Conservation (phyloP, 768 basidiomycete species). For the Termitomyces sp. region DNA sequence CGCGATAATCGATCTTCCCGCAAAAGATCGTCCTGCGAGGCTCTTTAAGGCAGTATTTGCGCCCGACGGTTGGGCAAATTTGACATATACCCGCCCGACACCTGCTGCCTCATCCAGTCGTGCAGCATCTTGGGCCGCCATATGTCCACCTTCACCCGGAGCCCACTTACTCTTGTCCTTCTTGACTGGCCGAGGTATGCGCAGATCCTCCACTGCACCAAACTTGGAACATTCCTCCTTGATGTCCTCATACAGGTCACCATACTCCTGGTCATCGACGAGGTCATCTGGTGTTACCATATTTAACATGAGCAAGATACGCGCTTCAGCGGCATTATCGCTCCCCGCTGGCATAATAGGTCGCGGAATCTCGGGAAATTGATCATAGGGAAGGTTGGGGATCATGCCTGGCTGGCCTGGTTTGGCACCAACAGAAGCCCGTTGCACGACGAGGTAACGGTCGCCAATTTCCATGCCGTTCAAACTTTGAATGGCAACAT, state of each 20-base stretch:
- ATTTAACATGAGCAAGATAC: constrained; percentile 95
- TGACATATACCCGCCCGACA: constrained; percentile 94
- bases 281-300: constrained; percentile 97
- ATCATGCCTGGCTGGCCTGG: constrained; percentile 59
- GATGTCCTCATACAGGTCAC: constrained; percentile 91
- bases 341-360: constrained; percentile 82
- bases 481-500: constrained; percentile 92
- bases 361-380: constrained; percentile 78
- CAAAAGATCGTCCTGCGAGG: constrained; percentile 86
- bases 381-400: constrained; percentile 70
- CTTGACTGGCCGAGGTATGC: constrained; percentile 85
- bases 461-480: constrained; percentile 99
- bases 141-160: constrained; percentile 52
- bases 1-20: constrained; percentile 82
- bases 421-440: constrained; percentile 92
- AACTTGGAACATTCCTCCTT: constrained; percentile 84
- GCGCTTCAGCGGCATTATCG: constrained; percentile 56
- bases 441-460: constrained; percentile 91
- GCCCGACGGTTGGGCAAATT: constrained; percentile 58
- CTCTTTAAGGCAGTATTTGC: constrained; percentile 75
- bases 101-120: constrained; percentile 85
- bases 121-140: constrained; percentile 59
- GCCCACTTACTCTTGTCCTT: constrained; percentile 80
- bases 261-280: constrained; percentile 84
- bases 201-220: constrained; percentile 77